phyloP scores from a whole-genome alignment of 768 basidiomycete species.

The Phylloporus sp. region DNA sequence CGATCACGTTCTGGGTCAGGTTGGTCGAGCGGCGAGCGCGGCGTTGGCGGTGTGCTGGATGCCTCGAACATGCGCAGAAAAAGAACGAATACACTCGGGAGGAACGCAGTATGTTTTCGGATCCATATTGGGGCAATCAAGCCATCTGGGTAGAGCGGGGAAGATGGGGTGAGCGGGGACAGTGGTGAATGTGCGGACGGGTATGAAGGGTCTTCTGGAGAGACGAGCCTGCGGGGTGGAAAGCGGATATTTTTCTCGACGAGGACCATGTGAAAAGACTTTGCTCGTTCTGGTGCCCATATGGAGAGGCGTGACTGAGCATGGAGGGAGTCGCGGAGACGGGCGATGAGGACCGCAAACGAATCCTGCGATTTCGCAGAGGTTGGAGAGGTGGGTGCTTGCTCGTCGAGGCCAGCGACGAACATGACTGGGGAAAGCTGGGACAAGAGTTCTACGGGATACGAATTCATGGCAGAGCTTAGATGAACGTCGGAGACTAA shows the following conservation, averaged over 20 bases:
- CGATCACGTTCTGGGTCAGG: conserved; percentile 52
- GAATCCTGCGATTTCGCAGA: conserved; percentile 46
- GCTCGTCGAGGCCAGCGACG: conserved; percentile 30
- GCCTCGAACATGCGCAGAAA: conserved; percentile 82
- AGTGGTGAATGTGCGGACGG: conserved; percentile 77
- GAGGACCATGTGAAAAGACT: conserved; percentile 76
- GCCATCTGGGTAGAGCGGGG: conserved; percentile 92
- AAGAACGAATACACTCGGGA: conserved; percentile 92
- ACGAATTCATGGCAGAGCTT: conserved; percentile 94
- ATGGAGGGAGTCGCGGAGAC: conserved; percentile 68
- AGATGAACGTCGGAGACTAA: too few relatives aligned
- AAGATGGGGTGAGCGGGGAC: conserved; percentile 86
- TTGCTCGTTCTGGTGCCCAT: conserved; percentile 70
- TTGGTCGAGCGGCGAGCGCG: conserved; percentile 52
- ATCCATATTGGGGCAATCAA: conserved; percentile 98
- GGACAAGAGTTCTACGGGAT: conserved; percentile 84
- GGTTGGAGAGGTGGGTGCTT: conserved; percentile 14
- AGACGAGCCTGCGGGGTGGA: conserved; percentile 76
- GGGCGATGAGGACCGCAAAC: conserved; percentile 53
- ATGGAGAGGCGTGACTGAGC: conserved; percentile 60
- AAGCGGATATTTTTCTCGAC: conserved; percentile 84
- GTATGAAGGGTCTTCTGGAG: conserved; percentile 55
- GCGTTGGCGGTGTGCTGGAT: conserved; percentile 32
- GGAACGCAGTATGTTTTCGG: conserved; percentile 86
- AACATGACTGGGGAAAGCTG: conserved; percentile 94